Evolutionary conservation across 1,284 basidiomycete species (phyloP), one percentile per base, ranked within the genome.

Genomic region (Somion occarium): DNA sequence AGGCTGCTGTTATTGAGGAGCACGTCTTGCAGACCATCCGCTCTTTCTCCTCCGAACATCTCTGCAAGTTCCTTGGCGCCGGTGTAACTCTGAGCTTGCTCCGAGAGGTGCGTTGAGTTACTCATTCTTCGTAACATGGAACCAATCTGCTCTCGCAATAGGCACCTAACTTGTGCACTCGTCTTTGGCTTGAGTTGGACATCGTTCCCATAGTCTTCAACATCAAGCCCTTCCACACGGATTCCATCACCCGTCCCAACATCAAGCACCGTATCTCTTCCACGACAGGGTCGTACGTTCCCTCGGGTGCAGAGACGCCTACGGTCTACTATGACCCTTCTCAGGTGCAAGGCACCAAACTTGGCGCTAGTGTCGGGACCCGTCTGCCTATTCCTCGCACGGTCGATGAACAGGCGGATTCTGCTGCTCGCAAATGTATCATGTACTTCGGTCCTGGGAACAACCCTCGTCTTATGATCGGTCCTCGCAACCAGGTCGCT

Each of bases 141-240:
- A 15, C 13, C 26, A 52, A 11, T 5, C 15, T 38, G 25, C 30
- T n/a, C 18, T 47, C 24, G 22, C 20, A 22, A 27, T 24, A 88
- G 82, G 74, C 73, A 41, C 88, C 88, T 7, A 88, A 88, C 61
- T 69, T 91, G 24, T 87, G 85, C 68, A 90, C 87, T 38, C 80
- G 81, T 46, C 77, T 89, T 15, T 88, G 88, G 88, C 65, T 88
- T 50, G 83, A 85, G 46, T 65, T 84, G 65, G 86, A 90, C 63
- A 81, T 89, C 48, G 84, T 89, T 18, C 85, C 88, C 51, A 76
- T 87, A 67, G 87, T 88, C 22, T 90, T 89, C 73, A 88, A 88
- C 69, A 88, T 89, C 76, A 88, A 87, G 65, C 75, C 82, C 7
- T 87, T 76, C 77, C 85, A 88, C 64, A 88, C 85, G 3, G 86